These are phyloP conservation scores for Aspergillus cejpii DNA, from an alignment of 2,329 filamentous ascomycete genomes.

Conservation along the genomic window DNA sequence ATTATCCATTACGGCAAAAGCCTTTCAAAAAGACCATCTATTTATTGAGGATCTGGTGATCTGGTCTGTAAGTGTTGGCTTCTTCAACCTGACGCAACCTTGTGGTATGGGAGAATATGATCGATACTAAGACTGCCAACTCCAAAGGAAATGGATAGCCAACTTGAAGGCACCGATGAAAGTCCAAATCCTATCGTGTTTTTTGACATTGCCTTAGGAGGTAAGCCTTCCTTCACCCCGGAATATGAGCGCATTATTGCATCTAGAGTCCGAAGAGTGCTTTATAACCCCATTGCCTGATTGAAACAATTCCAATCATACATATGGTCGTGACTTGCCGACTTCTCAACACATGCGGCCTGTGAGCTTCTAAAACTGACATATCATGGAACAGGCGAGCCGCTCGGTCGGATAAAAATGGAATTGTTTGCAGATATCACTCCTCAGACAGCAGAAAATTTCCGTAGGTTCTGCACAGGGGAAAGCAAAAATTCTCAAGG, in stretches of 20 bases:
- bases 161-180: background rate
- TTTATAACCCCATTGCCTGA: too few species aligned
- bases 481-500: constrained; percentile 74
- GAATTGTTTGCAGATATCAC: constrained; percentile 82
- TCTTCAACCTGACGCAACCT: too few species aligned
- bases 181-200: constrained; percentile 43
- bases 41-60: too few species aligned
- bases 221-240: constrained; percentile 29
- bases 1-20: too few species aligned
- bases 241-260: background rate
- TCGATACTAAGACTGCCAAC: background rate
- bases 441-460: constrained; percentile 90
- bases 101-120: too few species aligned
- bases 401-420: constrained; percentile 79
- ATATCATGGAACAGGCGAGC: constrained; percentile 58
- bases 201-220: constrained; percentile 44
- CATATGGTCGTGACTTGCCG: too few species aligned
- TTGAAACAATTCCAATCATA: too few species aligned
- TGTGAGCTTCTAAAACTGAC: constrained; percentile 2
- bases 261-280: too few species aligned
- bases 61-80: too few species aligned
- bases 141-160: background rate
- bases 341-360: too few species aligned
- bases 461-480: constrained; percentile 93
- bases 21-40: too few species aligned